phyloP scores from a whole-genome alignment of 129 eudicot species.

The Arctium minus region DNA sequence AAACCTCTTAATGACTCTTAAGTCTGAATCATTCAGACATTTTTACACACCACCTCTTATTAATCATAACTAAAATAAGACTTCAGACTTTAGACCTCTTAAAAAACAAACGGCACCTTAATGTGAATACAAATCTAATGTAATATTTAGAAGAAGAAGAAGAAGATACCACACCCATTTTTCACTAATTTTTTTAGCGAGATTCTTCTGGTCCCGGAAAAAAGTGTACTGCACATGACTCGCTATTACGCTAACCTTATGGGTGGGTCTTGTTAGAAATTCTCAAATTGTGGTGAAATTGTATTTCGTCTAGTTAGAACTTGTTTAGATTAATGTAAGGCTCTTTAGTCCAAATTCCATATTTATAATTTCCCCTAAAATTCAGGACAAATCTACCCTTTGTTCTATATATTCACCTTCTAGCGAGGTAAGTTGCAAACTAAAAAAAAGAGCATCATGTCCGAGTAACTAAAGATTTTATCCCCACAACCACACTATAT shows the following conservation, averaged over 20 bases:
- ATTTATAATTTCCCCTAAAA: background rate
- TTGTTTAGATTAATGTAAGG: background rate
- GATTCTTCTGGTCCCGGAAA: background rate
- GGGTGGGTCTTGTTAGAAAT: background rate
- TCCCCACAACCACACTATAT: conserved; percentile 24
- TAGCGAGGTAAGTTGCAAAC: background rate
- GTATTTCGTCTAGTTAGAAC: background rate
- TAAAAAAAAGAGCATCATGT: background rate
- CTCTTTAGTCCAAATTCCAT: conserved; percentile 7
- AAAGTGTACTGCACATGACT: background rate
- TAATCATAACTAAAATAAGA: no score
- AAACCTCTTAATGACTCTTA: no score
- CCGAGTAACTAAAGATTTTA: conserved; percentile 5
- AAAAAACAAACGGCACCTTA: no score
- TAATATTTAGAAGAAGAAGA: background rate
- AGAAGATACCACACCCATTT: background rate
- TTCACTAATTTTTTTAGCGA: background rate
- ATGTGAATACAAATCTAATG: background rate
- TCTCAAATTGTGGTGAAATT: background rate
- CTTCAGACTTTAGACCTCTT: no score
- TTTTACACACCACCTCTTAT: no score
- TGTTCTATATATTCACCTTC: background rate
- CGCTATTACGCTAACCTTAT: background rate
- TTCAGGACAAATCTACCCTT: background rate
- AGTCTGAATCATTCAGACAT: no score